These are phyloP conservation scores for Pyricularia pennisetigena DNA, from an alignment of 2,329 filamentous ascomycete species.

Conservation along the genomic window DNA sequence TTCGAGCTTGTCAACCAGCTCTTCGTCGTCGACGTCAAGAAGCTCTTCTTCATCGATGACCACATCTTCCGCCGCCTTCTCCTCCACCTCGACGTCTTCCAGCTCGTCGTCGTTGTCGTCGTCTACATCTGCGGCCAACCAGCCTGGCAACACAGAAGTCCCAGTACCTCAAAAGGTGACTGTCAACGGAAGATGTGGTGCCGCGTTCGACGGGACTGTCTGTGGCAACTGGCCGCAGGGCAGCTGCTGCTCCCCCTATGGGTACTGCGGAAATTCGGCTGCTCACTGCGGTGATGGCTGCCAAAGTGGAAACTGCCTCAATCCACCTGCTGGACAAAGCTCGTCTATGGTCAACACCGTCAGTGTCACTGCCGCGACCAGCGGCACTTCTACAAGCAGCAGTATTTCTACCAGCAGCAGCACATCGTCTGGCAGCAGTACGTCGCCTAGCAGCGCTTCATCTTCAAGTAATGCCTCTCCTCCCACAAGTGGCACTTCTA, in stretches of 20 bases:
- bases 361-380: neutral
- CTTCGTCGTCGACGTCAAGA: neutral
- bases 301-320: constrained; percentile 1
- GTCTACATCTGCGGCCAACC: neutral
- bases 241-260: constrained; percentile 2
- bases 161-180: neutral
- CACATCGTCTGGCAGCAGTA: too few relatives aligned
- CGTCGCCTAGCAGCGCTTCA: too few relatives aligned
- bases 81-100: too few relatives aligned
- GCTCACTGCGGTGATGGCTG: constrained; percentile 1
- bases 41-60: neutral
- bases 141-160: neutral
- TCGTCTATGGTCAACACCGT: neutral
- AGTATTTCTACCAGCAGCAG: neutral
- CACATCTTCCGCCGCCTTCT: neutral
- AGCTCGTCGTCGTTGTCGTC: neutral
- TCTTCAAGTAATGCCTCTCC: too few relatives aligned
- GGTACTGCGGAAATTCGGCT: constrained; percentile 1
- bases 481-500: too few relatives aligned
- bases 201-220: neutral
- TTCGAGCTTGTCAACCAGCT: neutral
- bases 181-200: neutral
- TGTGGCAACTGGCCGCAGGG: constrained; percentile 3
- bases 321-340: neutral
- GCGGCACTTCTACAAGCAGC: neutral